Conservation (phyloP, 768 basidiomycete genomes). For the Lepiota venenata region DNA sequence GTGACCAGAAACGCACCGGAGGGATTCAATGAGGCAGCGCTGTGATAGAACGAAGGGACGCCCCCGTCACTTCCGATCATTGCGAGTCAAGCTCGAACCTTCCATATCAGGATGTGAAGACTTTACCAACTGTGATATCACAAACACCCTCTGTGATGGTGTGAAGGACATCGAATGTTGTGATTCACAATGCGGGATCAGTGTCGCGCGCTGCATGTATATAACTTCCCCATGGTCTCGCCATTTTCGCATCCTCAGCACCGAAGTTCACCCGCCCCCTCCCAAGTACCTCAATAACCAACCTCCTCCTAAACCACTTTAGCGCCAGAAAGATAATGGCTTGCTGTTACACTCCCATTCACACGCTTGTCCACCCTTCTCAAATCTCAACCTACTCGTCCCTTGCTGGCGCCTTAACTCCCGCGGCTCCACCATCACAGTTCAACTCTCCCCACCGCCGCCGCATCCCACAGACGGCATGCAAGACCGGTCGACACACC, state of each 20-base stretch:
- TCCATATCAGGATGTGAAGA: conserved; percentile 7
- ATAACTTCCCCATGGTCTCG: neutral
- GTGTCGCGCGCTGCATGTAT: neutral
- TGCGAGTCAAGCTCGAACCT: neutral
- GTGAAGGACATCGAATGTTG: conserved; percentile 6
- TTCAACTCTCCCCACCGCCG: conserved; percentile 7
- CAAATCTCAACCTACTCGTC: conserved; percentile 11
- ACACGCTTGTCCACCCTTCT: conserved; percentile 9
- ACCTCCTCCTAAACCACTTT: neutral
- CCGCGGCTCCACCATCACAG: conserved; percentile 2
- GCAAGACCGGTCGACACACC: conserved; percentile 4
- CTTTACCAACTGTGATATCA: neutral
- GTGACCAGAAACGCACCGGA: neutral
- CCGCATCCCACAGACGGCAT: conserved; percentile 6
- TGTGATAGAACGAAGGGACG: conserved; percentile 5
- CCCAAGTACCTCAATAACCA: neutral
- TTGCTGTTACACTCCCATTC: conserved; percentile 4
- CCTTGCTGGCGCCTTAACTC: conserved; percentile 11
- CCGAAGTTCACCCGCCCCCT: conserved; percentile 1
- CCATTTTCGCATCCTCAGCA: neutral
- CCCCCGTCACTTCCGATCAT: conserved; percentile 5
- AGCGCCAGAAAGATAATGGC: neutral
- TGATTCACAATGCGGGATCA: conserved; percentile 4
- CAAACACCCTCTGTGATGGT: conserved; percentile 8
- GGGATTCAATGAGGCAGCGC: conserved; percentile 1